Conservation (phyloP, 306 rosid genomes). For the Citrullus colocynthis region DNA sequence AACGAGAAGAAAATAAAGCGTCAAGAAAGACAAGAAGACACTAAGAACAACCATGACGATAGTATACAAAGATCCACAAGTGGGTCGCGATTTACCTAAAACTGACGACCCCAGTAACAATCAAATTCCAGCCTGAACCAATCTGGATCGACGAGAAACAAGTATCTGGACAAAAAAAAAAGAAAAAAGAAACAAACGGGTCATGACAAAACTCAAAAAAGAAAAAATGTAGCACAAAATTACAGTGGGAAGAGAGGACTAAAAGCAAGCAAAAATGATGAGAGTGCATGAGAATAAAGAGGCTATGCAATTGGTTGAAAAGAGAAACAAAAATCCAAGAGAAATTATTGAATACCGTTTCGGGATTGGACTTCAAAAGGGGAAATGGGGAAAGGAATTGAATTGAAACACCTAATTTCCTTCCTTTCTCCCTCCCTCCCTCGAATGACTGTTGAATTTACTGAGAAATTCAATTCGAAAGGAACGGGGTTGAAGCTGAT, state of each 20-base stretch:
- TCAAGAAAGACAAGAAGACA: conserved; percentile 4
- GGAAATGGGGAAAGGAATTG: conserved; percentile 2
- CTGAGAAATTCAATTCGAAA: not conserved
- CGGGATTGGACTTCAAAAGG: not conserved
- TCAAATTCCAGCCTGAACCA: conserved; percentile 19
- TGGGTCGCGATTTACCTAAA: conserved; percentile 45
- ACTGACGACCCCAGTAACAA: conserved; percentile 15
- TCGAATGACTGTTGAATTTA: not conserved
- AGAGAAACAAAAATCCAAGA: conserved; percentile 4
- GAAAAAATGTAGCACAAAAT: not conserved
- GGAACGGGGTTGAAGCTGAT: not conserved
- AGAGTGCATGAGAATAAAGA: not conserved
- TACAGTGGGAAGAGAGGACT: not conserved
- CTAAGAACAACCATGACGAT: conserved; percentile 2
- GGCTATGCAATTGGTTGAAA: not conserved
- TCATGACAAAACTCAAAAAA: conserved; percentile 3
- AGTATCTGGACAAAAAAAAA: conserved; percentile 13
- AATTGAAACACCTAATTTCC: not conserved
- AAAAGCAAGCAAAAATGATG: not conserved
- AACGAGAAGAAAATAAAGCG: conserved; percentile 2
- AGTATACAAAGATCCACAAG: conserved; percentile 29
- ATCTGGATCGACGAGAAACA: conserved; percentile 32
- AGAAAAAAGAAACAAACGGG: conserved; percentile 15
- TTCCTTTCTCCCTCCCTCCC: not conserved
- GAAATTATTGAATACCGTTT: conserved; percentile 1